Base-by-base conservation (phyloP, 495 filamentous ascomycete genomes). In the Letharia lupina region DNA sequence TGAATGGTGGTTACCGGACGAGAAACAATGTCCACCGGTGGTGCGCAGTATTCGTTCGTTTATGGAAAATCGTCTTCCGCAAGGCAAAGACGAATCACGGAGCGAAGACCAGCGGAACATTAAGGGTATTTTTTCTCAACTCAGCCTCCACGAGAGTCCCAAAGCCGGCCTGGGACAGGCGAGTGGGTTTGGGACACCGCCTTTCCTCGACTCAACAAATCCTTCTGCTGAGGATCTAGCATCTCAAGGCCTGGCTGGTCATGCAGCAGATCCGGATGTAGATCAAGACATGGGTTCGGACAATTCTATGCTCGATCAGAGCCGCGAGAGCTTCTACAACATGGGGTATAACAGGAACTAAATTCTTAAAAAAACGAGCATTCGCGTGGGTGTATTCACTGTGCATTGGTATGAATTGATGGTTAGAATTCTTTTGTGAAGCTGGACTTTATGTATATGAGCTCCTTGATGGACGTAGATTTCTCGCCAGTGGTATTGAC, bases 1-100 rank as follows among this genome's bases (percentile, higher is more conserved):
- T 62, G 82, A 87, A 47, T 96, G 91, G 91, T 96, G 91, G 91
- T 83, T 95, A 33, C 90, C 91, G 4, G 85, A 92, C 71, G 85
- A 91, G 70, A 89, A 91, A 78, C 86, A 83, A 31, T 88, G 86
- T 69, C 83, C 83, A 5, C 79, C 83, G 9, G 82, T 94, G 41
- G 79, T 95, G 44, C 88, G 87, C 39, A 86, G 82, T 66, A 85
- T 95, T 61, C 86, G 91, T n/a, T 79, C 81, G 37, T 88, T 93
- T 75, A 87, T 89, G 3, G 84, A 89, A 68, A 88, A 93, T 60
- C 86, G 89, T 58, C 78, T 76, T 4, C 54, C 57, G 42, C 57
- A 60, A 37, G 56, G 42, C 41, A 57, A 52, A 60, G 44, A 57
- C 23, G 50, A 28, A 31, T 60, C 64, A 37, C 82, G 81, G 37